Percentiles rank a stretch among this genome's conserved stretches.
Conservation (phyloP, 805 yeast genomes). For the Soucietia sequanensis region DNA sequence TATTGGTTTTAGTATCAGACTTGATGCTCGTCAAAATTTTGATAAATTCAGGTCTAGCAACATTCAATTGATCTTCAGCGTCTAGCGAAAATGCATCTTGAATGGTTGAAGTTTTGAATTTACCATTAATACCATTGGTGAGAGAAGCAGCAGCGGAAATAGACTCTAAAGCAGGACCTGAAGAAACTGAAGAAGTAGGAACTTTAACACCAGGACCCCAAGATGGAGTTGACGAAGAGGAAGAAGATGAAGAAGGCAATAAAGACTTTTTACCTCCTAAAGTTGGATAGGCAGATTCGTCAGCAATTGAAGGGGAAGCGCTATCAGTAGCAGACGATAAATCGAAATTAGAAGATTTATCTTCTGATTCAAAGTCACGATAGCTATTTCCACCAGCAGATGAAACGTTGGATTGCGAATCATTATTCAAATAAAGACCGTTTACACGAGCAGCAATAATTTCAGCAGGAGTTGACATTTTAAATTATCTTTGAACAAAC, state of each 20-base stretch:
- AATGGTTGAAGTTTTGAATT: slow-evolving; percentile 53
- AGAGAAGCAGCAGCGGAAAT: slow-evolving; percentile 14
- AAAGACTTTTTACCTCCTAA: slow-evolving; percentile 48
- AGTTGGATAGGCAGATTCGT: slow-evolving; percentile 63
- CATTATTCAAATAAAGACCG: slow-evolving; percentile 9
- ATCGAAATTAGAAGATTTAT: slow-evolving; percentile 14
- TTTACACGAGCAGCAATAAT: slow-evolving; percentile 45
- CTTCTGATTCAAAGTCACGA: background rate
- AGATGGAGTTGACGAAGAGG: slow-evolving; percentile 30
- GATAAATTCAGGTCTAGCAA: slow-evolving; percentile 63
- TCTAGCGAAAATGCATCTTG: slow-evolving; percentile 81
- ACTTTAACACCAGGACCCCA: slow-evolving; percentile 41
- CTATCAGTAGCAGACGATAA: slow-evolving; percentile 11
- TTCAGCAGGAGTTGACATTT: slow-evolving; percentile 48
- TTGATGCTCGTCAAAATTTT: slow-evolving; percentile 65
- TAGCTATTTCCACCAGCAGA: background rate
- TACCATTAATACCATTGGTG: slow-evolving; percentile 18
- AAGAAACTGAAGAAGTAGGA: slow-evolving; percentile 15
- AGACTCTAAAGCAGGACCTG: slow-evolving; percentile 12
- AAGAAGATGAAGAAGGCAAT: slow-evolving; percentile 20
- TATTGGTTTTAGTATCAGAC: slow-evolving; percentile 57
- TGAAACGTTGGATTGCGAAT: background rate
- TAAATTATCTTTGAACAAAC: background rate
- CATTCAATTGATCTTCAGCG: slow-evolving; percentile 62
- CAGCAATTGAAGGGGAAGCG: slow-evolving; percentile 42